Evolutionary conservation across 1,139 yeast species (phyloP).

Genomic region (Debaryomyces psychrophilus): DNA sequence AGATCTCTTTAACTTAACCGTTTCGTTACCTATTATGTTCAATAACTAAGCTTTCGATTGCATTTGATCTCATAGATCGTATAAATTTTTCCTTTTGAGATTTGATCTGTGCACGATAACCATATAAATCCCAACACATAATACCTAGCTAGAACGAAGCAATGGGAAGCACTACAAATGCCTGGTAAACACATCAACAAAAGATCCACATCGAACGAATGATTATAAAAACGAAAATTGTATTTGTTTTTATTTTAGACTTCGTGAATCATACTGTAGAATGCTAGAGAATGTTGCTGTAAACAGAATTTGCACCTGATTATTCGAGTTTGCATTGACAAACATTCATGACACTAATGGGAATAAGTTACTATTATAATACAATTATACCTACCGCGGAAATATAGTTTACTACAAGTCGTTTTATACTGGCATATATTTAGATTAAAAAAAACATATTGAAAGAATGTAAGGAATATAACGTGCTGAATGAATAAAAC

Average conservation of each 20-base stretch:
- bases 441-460: not conserved
- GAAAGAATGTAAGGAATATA: not conserved
- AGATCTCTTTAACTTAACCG: not conserved
- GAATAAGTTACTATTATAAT: no score
- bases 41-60: not conserved
- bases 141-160: no score
- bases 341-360: no score
- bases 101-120: constrained; percentile 6
- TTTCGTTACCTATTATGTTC: not conserved
- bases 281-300: no score
- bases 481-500: not conserved
- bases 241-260: no score
- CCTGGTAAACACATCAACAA: no score
- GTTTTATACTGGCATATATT: not conserved
- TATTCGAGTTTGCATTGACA: no score
- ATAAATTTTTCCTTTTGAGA: constrained; percentile 1
- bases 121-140: not conserved
- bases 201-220: no score
- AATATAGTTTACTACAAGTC: no score
- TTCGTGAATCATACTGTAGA: no score
- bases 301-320: no score
- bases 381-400: not conserved
- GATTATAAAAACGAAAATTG: no score
- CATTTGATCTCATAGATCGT: not conserved
- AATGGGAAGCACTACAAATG: not conserved